Evolutionary conservation across 257 asterid genomes (phyloP).

Genomic region (Nicotiana undulata): DNA sequence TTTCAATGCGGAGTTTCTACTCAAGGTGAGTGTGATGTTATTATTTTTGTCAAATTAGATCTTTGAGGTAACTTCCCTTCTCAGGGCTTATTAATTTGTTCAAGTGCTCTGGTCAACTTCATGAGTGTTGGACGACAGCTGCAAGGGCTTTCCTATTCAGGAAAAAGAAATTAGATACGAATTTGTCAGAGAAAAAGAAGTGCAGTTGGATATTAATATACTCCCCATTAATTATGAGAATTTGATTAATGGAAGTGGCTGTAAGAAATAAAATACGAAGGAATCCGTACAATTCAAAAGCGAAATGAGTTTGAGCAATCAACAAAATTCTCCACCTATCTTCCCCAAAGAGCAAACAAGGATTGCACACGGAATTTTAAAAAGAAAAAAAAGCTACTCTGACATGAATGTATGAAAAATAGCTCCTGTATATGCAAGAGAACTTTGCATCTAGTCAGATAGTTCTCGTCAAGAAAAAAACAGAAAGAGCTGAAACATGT

Average conservation of each 20-base stretch:
- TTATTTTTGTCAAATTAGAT: not conserved
- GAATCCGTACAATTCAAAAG: not conserved
- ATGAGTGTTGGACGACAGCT: not conserved
- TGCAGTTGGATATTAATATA: not conserved
- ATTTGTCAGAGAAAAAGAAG: not conserved
- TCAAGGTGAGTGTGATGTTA: slow-evolving; percentile 29
- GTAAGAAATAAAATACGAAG: not conserved
- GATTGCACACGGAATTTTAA: not conserved
- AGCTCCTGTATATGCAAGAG: not conserved
- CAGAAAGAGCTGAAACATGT: not conserved
- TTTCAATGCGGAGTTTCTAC: slow-evolving; percentile 47
- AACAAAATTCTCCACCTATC: not conserved
- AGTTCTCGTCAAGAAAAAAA: not conserved
- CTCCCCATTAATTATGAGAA: not conserved
- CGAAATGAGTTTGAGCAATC: slow-evolving; percentile 3
- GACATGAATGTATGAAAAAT: not conserved
- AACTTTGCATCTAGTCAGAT: not conserved
- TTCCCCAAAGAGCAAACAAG: not conserved
- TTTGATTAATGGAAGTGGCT: not conserved
- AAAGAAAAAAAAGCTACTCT: not conserved
- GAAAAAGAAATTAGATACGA: not conserved
- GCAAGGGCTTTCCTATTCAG: not conserved
- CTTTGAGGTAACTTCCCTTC: not conserved
- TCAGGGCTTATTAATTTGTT: not conserved
- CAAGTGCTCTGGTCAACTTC: slow-evolving; percentile 1